Base-by-base conservation (phyloP, 495 filamentous ascomycete genomes). In the Talaromyces proteolyticus region DNA sequence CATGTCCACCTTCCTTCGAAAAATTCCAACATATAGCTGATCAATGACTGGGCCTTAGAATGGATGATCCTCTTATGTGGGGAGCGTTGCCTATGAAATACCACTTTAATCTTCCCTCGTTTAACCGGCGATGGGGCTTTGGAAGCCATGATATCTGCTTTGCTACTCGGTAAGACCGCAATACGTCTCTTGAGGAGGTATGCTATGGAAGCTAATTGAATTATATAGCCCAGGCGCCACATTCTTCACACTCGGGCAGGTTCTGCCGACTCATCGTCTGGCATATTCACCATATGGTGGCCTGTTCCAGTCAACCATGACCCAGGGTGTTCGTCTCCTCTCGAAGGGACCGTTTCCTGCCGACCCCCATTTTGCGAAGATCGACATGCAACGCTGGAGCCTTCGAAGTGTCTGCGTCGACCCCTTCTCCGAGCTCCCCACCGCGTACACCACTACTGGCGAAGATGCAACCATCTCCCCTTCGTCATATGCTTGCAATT, bases 141-240 rank as follows among this genome's bases (percentile, higher is more conserved):
- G 93, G 87, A 16, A 92, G 89, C 56, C 86, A 95, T 66, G 93
- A 98, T 68, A 89, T 98, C 45, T 95, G 90, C 63, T 98, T 89
- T 64, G 78, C 74, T 42, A 87, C 84, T 39, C 43, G 53, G 36
- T 46, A 47, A 50, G 42, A 23, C 7, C 29, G 4, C 6, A 16
- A 40, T 26, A 14, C 18, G 26, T n/a, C 10, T 22, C 8, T 44
- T 19, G 21, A 0, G 23, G 11, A n/a, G n/a, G n/a, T n/a, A n/a
- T n/a, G n/a, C n/a, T n/a, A n/a, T n/a, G n/a, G n/a, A n/a, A n/a
- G n/a, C n/a, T n/a, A n/a, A n/a, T n/a, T n/a, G n/a, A n/a, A n/a
- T n/a, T n/a, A n/a, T 19, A 65, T 59, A 83, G 87, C 65, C 12
- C 76, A 60, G 55, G 83, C 57, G 56, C 68, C 58, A 52, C 62